Evolutionary conservation across 179 eudicot species (phyloP).

Genomic region (Pouteria campechiana): DNA sequence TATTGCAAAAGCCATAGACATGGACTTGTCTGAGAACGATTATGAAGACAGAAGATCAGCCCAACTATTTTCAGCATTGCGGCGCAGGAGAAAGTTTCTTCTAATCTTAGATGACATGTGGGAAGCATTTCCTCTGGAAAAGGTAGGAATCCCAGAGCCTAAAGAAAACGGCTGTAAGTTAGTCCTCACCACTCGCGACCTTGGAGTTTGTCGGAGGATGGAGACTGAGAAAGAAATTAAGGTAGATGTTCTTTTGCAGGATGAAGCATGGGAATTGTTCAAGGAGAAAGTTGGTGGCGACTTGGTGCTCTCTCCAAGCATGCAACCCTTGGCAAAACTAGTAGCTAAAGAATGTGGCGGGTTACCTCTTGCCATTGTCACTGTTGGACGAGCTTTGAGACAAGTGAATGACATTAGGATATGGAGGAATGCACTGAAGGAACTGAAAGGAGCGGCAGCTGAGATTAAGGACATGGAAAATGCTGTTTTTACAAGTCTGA

Average conservation of each 20-base stretch:
- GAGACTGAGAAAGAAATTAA: conserved; percentile 19
- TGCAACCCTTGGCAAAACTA: conserved; percentile 6
- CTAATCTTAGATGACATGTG: conserved; percentile 41
- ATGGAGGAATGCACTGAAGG: conserved; percentile 17
- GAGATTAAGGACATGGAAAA: conserved; percentile 17
- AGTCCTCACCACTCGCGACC: conserved; percentile 20
- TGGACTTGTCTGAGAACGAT: conserved; percentile 16
- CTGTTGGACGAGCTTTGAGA: conserved; percentile 15
- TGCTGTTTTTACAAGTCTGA: conserved; percentile 10
- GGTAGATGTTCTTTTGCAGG: conserved; percentile 18
- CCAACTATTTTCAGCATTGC: conserved; percentile 12
- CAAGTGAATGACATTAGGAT: conserved; percentile 3
- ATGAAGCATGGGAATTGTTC: conserved; percentile 32
- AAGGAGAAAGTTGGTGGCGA: conserved; percentile 18
- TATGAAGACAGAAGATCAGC: conserved; percentile 19
- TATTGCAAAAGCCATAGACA: conserved; percentile 16
- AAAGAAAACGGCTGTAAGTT: conserved; percentile 23
- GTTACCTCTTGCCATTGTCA: conserved; percentile 18
- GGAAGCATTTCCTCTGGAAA: conserved; percentile 21
- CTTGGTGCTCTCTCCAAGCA: conserved; percentile 3
- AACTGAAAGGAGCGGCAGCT: conserved; percentile 13
- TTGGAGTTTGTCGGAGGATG: conserved; percentile 17
- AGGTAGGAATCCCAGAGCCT: conserved; percentile 44
- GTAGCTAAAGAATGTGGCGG: conserved; percentile 14
- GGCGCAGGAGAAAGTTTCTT: conserved; percentile 20